Evolutionary conservation across 495 filamentous ascomycete species (phyloP).

Genomic region (Cercophora samala): DNA sequence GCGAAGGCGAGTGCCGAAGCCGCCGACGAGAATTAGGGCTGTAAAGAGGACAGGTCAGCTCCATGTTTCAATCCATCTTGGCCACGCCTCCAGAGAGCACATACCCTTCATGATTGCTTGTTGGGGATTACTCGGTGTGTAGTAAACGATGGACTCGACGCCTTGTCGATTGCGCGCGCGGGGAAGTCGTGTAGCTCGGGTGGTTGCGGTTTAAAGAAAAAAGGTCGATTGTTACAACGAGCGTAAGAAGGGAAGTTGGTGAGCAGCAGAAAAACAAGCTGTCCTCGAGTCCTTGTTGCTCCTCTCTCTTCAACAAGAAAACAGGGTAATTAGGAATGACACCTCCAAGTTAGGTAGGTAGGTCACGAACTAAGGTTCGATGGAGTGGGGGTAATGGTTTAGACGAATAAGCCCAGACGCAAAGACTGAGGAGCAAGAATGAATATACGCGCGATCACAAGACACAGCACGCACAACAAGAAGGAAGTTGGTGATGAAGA

Average conservation of each 20-base stretch:
- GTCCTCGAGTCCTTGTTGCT: neutral
- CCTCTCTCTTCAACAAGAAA: neutral
- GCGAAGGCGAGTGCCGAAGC: conserved; percentile 96
- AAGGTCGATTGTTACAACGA: conserved; percentile 27
- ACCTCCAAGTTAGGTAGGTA: neutral
- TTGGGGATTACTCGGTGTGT: conserved; percentile 1
- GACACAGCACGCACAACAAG: neutral
- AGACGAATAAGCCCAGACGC: neutral
- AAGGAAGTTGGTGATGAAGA: neutral
- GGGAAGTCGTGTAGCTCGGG: too few relatives aligned
- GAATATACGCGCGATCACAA: conserved; percentile 13
- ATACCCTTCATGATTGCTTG: conserved; percentile 52
- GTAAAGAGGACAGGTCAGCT: conserved; percentile 34
- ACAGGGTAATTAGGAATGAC: neutral
- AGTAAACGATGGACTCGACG: conserved; percentile 8
- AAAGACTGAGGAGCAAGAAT: neutral
- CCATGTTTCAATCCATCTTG: neutral
- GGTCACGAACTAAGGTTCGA: neutral
- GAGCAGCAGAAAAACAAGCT: conserved; percentile 1
- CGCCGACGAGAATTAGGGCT: conserved; percentile 99
- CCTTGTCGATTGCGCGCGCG: conserved; percentile 9
- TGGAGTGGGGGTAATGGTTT: neutral
- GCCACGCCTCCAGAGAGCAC: conserved; percentile 16
- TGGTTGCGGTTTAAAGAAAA: conserved; percentile 15
- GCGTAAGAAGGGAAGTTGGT: conserved; percentile 30